These are phyloP conservation scores for Penicillium flavigenum DNA, from an alignment of 495 filamentous ascomycete genomes.

Conservation along the genomic window DNA sequence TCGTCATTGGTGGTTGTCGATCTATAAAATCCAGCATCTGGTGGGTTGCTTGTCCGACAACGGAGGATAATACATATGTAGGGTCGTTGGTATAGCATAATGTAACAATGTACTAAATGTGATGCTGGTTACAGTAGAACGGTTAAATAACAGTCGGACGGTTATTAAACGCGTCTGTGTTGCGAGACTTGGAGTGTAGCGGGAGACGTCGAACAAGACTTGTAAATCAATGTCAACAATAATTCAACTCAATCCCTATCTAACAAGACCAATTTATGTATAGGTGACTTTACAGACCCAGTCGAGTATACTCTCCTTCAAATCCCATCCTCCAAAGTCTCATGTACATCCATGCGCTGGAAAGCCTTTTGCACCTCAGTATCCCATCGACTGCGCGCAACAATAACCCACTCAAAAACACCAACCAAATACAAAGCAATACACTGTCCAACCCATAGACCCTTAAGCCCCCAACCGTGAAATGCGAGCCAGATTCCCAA, in stretches of 20 bases:
- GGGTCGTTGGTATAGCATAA: neutral
- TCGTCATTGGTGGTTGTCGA: constrained; percentile 14
- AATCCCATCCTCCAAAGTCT: constrained; percentile 43
- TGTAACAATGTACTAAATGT: neutral
- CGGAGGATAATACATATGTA: constrained; percentile 1
- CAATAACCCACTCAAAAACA: constrained; percentile 74
- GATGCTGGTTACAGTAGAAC: neutral
- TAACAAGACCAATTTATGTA: no score
- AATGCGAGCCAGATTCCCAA: constrained; percentile 85
- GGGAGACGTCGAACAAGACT: neutral
- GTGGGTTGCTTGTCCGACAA: constrained; percentile 7
- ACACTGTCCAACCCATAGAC: constrained; percentile 88
- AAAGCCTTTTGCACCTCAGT: constrained; percentile 74
- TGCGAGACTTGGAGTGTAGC: no score
- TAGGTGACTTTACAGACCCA: no score
- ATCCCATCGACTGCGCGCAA: constrained; percentile 76
- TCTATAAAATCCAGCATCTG: constrained; percentile 8
- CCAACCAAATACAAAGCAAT: constrained; percentile 86
- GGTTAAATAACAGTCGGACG: neutral
- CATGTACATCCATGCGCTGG: constrained; percentile 67
- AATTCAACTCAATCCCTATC: no score
- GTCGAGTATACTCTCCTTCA: neutral
- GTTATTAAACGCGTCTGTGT: neutral
- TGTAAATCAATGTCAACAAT: neutral
- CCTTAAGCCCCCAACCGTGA: constrained; percentile 81